Conservation (phyloP, 1,284 basidiomycete species). For the Vanrija sp. region DNA sequence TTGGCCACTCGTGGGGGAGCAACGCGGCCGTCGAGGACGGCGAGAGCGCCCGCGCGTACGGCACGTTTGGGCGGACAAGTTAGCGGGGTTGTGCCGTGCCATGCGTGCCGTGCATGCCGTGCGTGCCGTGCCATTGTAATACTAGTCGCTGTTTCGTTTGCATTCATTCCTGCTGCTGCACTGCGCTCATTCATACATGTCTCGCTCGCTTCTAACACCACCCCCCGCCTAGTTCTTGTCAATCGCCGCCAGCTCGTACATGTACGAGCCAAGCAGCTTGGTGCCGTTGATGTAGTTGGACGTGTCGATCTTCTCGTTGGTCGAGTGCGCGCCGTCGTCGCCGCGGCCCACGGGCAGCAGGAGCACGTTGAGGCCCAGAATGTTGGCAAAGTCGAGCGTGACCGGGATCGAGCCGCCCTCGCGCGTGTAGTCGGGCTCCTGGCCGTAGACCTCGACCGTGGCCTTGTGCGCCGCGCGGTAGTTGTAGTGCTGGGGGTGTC, state of each 20-base stretch:
- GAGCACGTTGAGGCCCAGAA: slow-evolving; percentile 66
- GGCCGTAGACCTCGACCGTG: slow-evolving; percentile 68
- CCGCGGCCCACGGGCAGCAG: slow-evolving; percentile 89
- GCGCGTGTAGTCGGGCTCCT: slow-evolving; percentile 80
- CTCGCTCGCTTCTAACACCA: not conserved
- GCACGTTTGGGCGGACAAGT: not conserved
- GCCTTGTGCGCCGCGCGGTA: slow-evolving; percentile 83
- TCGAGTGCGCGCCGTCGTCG: slow-evolving; percentile 80
- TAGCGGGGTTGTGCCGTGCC: too few relatives aligned
- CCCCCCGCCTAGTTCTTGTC: slow-evolving; percentile 10
- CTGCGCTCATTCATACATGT: not conserved
- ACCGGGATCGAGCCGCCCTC: slow-evolving; percentile 95
- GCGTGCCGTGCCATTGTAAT: too few relatives aligned
- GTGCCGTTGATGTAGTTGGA: slow-evolving; percentile 83
- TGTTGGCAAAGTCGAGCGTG: slow-evolving; percentile 91
- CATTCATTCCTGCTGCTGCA: too few relatives aligned
- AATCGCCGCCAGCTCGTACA: slow-evolving; percentile 68
- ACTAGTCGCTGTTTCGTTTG: too few relatives aligned
- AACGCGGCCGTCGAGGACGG: not conserved
- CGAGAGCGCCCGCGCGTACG: not conserved
- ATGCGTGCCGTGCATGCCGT: too few relatives aligned
- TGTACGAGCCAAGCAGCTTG: slow-evolving; percentile 74
- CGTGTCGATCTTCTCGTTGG: slow-evolving; percentile 92
- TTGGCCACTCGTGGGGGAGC: not conserved
- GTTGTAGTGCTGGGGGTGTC: slow-evolving; percentile 71